These are phyloP conservation scores for Elaeis guineensis DNA, from an alignment of 176 grass and related monocot species.

Conservation along the genomic window DNA sequence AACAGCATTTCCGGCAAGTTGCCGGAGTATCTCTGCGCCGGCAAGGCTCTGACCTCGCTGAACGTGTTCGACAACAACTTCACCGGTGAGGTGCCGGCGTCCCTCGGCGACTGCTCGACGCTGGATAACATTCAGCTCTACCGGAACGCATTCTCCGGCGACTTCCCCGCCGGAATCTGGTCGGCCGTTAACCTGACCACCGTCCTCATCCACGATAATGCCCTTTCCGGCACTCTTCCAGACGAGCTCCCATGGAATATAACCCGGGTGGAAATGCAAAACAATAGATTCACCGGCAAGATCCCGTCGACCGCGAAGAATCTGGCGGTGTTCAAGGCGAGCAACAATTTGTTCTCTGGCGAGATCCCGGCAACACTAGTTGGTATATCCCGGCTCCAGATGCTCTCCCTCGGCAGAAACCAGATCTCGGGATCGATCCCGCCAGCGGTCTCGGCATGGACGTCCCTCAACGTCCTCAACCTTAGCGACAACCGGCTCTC, in stretches of 20 bases:
- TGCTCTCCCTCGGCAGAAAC: constrained; percentile 23
- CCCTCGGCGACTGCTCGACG: constrained; percentile 17
- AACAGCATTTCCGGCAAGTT: constrained; percentile 34
- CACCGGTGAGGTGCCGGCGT: constrained; percentile 23
- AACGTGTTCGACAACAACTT: constrained; percentile 37
- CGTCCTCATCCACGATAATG: constrained; percentile 31
- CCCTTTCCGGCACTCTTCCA: constrained; percentile 36
- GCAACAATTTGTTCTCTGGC: constrained; percentile 32
- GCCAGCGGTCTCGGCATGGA: background rate
- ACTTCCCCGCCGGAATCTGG: constrained; percentile 40
- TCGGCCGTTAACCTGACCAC: background rate
- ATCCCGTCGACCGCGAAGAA: constrained; percentile 3
- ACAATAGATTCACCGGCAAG: constrained; percentile 33
- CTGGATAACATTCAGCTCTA: constrained; percentile 27
- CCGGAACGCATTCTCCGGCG: constrained; percentile 33
- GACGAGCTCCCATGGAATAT: constrained; percentile 23
- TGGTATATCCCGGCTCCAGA: background rate
- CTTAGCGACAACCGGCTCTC: constrained; percentile 38
- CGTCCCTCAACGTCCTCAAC: constrained; percentile 8
- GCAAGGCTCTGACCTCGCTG: constrained; percentile 22
- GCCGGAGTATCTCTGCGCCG: constrained; percentile 32
- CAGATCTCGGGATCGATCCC: constrained; percentile 36
- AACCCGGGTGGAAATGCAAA: constrained; percentile 21
- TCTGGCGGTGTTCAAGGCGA: constrained; percentile 4
- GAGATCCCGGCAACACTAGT: constrained; percentile 8